Evolutionary conservation across 2,329 filamentous ascomycete genomes (phyloP).

Genomic region (Aspergillus unguis): DNA sequence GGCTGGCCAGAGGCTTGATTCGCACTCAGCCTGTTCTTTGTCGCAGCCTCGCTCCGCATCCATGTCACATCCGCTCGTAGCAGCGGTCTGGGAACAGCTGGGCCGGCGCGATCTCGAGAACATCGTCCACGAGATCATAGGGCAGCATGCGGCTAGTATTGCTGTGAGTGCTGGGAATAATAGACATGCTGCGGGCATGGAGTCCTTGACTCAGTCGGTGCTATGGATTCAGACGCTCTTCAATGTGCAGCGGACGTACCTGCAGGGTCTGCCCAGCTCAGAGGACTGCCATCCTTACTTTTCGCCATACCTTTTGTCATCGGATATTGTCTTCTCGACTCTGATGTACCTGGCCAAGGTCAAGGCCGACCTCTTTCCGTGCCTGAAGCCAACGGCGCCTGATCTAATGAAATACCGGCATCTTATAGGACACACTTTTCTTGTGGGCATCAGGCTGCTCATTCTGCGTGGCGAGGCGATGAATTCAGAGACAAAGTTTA

Average conservation of each 20-base stretch:
- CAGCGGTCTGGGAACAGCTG: constrained; percentile 35
- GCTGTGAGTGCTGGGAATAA: constrained; percentile 23
- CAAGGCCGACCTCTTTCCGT: constrained; percentile 31
- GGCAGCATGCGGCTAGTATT: constrained; percentile 31
- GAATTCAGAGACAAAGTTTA: constrained; percentile 25
- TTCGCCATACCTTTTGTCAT: constrained; percentile 28
- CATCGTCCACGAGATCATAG: constrained; percentile 36
- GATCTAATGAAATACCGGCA: constrained; percentile 19
- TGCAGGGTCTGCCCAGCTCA: constrained; percentile 27
- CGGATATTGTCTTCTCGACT: constrained; percentile 31
- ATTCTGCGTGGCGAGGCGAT: constrained; percentile 29
- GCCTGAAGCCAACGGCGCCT: constrained; percentile 23
- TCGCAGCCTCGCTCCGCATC: constrained; percentile 10
- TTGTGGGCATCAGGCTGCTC: constrained; percentile 35
- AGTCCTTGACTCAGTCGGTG: constrained; percentile 27
- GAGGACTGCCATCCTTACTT: constrained; percentile 31
- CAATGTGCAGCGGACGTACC: constrained; percentile 34
- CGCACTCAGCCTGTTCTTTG: constrained; percentile 13
- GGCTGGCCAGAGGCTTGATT: neutral
- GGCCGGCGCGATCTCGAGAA: constrained; percentile 33
- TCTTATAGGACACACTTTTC: constrained; percentile 25
- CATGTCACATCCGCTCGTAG: constrained; percentile 33
- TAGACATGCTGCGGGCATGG: constrained; percentile 21
- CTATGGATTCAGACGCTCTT: constrained; percentile 38
- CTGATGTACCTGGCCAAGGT: constrained; percentile 35